phyloP scores from a whole-genome alignment of 768 basidiomycete species.

The Phallus indusiatus region DNA sequence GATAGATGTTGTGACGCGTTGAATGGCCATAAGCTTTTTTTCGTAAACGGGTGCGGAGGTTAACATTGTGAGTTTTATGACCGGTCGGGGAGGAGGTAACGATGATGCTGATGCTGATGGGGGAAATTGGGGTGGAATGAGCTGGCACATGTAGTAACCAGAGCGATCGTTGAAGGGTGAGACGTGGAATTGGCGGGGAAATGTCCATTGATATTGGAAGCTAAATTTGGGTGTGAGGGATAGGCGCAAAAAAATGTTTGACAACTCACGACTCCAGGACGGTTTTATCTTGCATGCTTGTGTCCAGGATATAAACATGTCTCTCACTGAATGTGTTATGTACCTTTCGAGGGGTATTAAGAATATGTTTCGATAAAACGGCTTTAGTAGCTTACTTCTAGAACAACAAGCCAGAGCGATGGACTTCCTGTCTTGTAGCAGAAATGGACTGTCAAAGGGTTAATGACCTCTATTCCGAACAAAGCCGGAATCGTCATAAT shows the following conservation, averaged over 20 bases:
- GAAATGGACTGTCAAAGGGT: conserved; percentile 62
- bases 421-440: conserved; percentile 33
- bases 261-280: neutral
- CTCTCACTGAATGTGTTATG: conserved; percentile 71
- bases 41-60: conserved; percentile 23
- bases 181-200: conserved; percentile 61
- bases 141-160: conserved; percentile 52
- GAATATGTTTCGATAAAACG: neutral
- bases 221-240: conserved; percentile 19
- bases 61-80: conserved; percentile 22
- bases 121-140: conserved; percentile 37
- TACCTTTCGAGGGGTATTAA: conserved; percentile 27
- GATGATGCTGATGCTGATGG: conserved; percentile 24
- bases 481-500: conserved; percentile 68
- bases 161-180: conserved; percentile 68
- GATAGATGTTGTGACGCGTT: conserved; percentile 26
- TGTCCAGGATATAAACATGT: conserved; percentile 47
- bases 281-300: conserved; percentile 35
- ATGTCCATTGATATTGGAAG: conserved; percentile 56
- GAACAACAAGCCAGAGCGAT: conserved; percentile 33
- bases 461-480: conserved; percentile 58
- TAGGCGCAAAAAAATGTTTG: no score
- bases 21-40: conserved; percentile 42
- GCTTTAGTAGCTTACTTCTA: conserved; percentile 39
- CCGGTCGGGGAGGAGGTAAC: conserved; percentile 16